phyloP scores from a whole-genome alignment of 2,329 filamentous ascomycete genomes.

The Xylaria sp. region DNA sequence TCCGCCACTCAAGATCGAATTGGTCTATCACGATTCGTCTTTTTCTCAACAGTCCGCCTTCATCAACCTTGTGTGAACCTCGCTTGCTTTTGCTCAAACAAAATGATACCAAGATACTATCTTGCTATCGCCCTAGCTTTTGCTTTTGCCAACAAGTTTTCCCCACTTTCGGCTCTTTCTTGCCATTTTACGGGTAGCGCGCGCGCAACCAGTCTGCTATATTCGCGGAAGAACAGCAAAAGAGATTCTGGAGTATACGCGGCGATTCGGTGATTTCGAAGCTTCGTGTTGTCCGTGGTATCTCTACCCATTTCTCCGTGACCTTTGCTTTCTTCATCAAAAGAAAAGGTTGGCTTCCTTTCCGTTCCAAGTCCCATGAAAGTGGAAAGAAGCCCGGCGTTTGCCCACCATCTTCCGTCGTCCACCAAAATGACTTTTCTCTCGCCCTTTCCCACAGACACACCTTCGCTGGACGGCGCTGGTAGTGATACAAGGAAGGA shows the following conservation, averaged over 20 bases:
- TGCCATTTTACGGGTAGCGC: constrained; percentile 12
- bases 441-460: constrained; percentile 31
- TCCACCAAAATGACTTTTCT: constrained; percentile 27
- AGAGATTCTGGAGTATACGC: constrained; percentile 11
- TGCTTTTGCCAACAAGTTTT: constrained; percentile 8
- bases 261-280: constrained; percentile 19
- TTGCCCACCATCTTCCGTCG: constrained; percentile 21
- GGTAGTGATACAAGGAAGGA: constrained; percentile 36
- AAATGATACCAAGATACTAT: background rate
- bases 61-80: constrained; percentile 22
- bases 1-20: constrained; percentile 19
- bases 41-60: constrained; percentile 21
- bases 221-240: constrained; percentile 12
- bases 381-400: background rate
- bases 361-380: constrained; percentile 10
- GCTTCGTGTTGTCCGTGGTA: constrained; percentile 28
- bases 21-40: constrained; percentile 27
- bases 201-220: constrained; percentile 22
- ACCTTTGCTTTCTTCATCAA: constrained; percentile 4
- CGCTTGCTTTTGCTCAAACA: background rate
- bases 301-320: constrained; percentile 9
- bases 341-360: constrained; percentile 5
- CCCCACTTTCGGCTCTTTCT: background rate
- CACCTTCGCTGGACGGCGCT: constrained; percentile 32
- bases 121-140: constrained; percentile 7